Base-by-base conservation (phyloP, 495 filamentous ascomycete species). In the Chaetomium tenue region DNA sequence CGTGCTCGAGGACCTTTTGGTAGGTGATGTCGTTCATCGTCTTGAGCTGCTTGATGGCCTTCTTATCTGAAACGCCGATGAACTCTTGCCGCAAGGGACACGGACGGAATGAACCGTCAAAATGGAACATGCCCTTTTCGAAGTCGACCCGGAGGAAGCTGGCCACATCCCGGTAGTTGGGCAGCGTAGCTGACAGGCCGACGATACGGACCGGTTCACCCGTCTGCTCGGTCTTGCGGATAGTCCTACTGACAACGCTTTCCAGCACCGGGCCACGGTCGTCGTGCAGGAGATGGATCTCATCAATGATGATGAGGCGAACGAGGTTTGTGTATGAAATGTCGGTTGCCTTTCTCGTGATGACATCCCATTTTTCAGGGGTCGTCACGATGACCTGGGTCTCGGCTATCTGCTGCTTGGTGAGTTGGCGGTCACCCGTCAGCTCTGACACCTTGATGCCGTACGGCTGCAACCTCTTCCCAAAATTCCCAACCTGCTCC, bases 1-100 rank as follows among this genome's bases (percentile, higher is more conserved):
- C 94, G 71, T 98, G 94, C 74, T 99, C 94, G 65, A 99, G 84
- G 22, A 98, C 93, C 73, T 99, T 99, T 52, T 87, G 95, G 74
- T 99, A 98, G 57, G 91, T 96, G 44, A 99, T 92, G 70, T 99
- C 94, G 66, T 99, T 99, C 94, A 99, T 99, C 0, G 89, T 95
- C 83, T 97, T 96, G 55, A 99, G 81, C 77, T 99, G 94, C 78
- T 97, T 99, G 79, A 98, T 99, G 20, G 94, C 90, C 70, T 99
- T 99, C 77, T 93, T 95, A 65, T 99, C 94, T 0, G 92, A 97
- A 39, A 99, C 89, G 58, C 95, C 94, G 72, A 99, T 93, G 76
- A 97, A 99, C 75, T 99, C 94, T 71, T 99, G 94, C 67, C 87
- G 89, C 63, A 99, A 74, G 3, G 94, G 94, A 72, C 95, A 98